Evolutionary conservation across 768 basidiomycete genomes (phyloP).

Genomic region (Suillus subaureus): DNA sequence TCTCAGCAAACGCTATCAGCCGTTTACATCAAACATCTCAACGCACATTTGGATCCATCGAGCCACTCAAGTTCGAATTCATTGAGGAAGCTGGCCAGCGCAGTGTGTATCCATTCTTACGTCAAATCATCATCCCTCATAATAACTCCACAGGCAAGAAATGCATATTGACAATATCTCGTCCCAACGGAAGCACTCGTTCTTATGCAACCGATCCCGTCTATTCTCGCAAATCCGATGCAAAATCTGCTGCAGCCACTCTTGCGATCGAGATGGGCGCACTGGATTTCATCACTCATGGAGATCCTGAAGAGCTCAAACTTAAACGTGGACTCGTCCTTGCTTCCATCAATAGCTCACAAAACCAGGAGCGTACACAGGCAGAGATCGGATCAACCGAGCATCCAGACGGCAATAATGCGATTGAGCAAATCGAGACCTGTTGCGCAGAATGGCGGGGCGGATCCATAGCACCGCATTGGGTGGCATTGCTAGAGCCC

Average conservation of each 20-base stretch:
- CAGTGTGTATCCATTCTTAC: conserved; percentile 30
- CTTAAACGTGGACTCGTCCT: conserved; percentile 38
- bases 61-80: conserved; percentile 49
- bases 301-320: conserved; percentile 41
- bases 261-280: conserved; percentile 63
- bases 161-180: conserved; percentile 63
- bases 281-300: conserved; percentile 55
- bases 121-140: conserved; percentile 9
- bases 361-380: conserved; percentile 17
- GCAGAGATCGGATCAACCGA: neutral
- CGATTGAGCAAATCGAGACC: conserved; percentile 49
- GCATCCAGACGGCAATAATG: conserved; percentile 12
- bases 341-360: conserved; percentile 27
- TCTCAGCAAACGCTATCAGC: conserved; percentile 28
- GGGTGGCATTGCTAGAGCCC: conserved; percentile 51
- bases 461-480: conserved; percentile 51
- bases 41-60: conserved; percentile 41
- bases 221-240: conserved; percentile 51
- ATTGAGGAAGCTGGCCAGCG: conserved; percentile 40
- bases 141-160: conserved; percentile 45
- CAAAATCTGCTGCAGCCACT: conserved; percentile 52
- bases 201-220: conserved; percentile 54
- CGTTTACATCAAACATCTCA: conserved; percentile 47
- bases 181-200: conserved; percentile 50
- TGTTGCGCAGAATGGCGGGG: conserved; percentile 59